Evolutionary conservation across 257 asterid genomes (phyloP).

Genomic region (Ilex aquifolium): DNA sequence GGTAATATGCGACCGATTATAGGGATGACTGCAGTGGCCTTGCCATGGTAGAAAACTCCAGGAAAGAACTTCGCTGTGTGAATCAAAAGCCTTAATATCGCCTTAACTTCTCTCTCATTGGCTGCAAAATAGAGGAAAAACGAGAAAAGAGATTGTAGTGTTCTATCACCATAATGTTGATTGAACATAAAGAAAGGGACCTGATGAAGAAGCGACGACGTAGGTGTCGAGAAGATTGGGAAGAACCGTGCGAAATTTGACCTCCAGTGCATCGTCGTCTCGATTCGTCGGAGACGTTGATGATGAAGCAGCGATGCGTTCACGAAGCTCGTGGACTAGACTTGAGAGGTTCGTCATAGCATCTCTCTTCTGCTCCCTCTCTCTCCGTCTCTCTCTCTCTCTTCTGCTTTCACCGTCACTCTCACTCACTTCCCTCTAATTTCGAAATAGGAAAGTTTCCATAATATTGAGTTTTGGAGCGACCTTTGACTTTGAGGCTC

Average conservation of each 20-base stretch:
- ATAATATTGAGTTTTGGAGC: no score
- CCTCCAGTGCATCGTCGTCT: conserved; percentile 70
- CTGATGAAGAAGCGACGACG: conserved; percentile 64
- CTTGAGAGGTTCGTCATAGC: conserved; percentile 71
- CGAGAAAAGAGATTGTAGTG: neutral
- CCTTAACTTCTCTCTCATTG: conserved; percentile 74
- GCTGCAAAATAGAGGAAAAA: conserved; percentile 26
- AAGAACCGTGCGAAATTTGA: conserved; percentile 82
- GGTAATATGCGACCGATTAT: conserved; percentile 66
- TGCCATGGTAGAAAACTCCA: conserved; percentile 77
- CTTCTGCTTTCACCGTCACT: neutral
- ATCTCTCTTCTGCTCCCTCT: neutral
- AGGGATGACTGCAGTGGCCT: conserved; percentile 68
- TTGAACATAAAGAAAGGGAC: conserved; percentile 16
- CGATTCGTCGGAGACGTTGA: conserved; percentile 53
- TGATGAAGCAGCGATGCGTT: conserved; percentile 73
- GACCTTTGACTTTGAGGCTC: no score
- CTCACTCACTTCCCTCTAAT: neutral
- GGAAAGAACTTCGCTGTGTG: conserved; percentile 71
- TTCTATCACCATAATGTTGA: neutral
- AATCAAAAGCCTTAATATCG: conserved; percentile 63
- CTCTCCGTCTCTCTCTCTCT: conserved; percentile 2
- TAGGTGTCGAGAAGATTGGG: conserved; percentile 68
- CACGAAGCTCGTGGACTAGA: conserved; percentile 82
- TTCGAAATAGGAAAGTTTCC: neutral